Evolutionary conservation across 495 filamentous ascomycete genomes (phyloP).

Genomic region (Xylaria venustula): DNA sequence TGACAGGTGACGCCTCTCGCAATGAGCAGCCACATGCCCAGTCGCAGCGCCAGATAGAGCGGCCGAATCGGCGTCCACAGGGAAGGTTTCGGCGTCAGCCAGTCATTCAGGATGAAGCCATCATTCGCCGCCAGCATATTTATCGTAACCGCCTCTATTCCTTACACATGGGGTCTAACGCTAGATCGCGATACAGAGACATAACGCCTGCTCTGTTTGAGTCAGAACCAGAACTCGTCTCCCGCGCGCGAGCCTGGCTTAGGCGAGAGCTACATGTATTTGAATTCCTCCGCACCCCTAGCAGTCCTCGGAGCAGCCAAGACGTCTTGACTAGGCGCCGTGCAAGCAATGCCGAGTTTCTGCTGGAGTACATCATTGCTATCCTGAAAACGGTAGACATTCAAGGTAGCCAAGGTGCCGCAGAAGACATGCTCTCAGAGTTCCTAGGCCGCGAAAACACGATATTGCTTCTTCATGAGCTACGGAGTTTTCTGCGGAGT

Average conservation of each 20-base stretch:
- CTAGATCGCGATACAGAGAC: constrained; percentile 70
- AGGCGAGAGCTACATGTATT: constrained; percentile 88
- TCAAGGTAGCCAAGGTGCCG: constrained; percentile 79
- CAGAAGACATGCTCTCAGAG: constrained; percentile 84
- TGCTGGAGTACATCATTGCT: constrained; percentile 85
- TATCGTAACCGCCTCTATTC: constrained; percentile 79
- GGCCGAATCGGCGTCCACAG: constrained; percentile 19
- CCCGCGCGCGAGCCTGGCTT: constrained; percentile 83
- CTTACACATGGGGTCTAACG: constrained; percentile 81
- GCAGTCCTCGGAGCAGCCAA: constrained; percentile 24
- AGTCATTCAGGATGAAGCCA: constrained; percentile 48
- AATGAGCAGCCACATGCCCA: constrained; percentile 1
- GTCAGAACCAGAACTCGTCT: constrained; percentile 64
- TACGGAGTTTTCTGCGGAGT: constrained; percentile 77
- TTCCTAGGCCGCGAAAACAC: constrained; percentile 80
- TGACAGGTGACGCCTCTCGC: constrained; percentile 14
- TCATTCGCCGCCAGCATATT: constrained; percentile 68
- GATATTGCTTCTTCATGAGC: constrained; percentile 78
- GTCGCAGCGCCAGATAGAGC: not conserved
- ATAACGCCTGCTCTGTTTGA: constrained; percentile 68
- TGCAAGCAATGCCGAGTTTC: constrained; percentile 79
- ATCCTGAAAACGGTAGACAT: constrained; percentile 89
- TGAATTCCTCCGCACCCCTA: constrained; percentile 56
- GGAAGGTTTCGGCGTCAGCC: constrained; percentile 18
- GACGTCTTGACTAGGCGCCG: constrained; percentile 41